Percentiles rank a stretch among this genome's conserved stretches.
Evolutionary conservation across 2,329 filamentous ascomycete species (phyloP).

Genomic region (Penicillium brasilianum): DNA sequence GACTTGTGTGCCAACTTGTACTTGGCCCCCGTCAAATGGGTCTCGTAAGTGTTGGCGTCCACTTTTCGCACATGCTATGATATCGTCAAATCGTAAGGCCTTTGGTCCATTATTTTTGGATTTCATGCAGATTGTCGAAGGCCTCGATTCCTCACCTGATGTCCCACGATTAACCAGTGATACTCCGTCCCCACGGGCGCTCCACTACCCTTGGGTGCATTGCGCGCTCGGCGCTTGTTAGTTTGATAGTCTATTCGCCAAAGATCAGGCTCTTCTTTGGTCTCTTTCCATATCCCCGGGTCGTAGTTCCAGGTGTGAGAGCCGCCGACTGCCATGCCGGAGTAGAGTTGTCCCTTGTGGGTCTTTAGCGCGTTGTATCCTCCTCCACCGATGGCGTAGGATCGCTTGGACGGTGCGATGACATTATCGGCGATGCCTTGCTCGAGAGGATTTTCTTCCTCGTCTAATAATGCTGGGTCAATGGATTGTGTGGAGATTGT

Average conservation of each 20-base stretch:
- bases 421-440: constrained; percentile 18
- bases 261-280: constrained; percentile 43
- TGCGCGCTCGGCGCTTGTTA: constrained; percentile 38
- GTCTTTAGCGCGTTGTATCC: constrained; percentile 42
- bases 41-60: constrained; percentile 46
- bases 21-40: constrained; percentile 40
- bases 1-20: constrained; percentile 45
- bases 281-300: constrained; percentile 42
- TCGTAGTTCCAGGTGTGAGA: constrained; percentile 47
- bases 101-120: neutral
- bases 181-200: constrained; percentile 43
- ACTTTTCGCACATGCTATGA: constrained; percentile 41
- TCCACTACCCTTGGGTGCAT: constrained; percentile 41
- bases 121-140: neutral
- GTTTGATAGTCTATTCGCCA: constrained; percentile 42
- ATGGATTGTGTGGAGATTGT: neutral
- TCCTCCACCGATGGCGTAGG: constrained; percentile 12
- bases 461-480: constrained; percentile 21
- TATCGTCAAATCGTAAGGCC: neutral
- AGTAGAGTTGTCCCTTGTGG: constrained; percentile 42
- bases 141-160: constrained; percentile 33
- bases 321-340: constrained; percentile 45
- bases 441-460: constrained; percentile 31
- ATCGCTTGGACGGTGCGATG: constrained; percentile 3
- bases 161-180: constrained; percentile 42